A percentile compares a stretch with the other conserved stretches of the same genome.
These are phyloP conservation scores for Pseudocercospora crystallina DNA, from an alignment of 2,329 filamentous ascomycete species.

Conservation along the genomic window DNA sequence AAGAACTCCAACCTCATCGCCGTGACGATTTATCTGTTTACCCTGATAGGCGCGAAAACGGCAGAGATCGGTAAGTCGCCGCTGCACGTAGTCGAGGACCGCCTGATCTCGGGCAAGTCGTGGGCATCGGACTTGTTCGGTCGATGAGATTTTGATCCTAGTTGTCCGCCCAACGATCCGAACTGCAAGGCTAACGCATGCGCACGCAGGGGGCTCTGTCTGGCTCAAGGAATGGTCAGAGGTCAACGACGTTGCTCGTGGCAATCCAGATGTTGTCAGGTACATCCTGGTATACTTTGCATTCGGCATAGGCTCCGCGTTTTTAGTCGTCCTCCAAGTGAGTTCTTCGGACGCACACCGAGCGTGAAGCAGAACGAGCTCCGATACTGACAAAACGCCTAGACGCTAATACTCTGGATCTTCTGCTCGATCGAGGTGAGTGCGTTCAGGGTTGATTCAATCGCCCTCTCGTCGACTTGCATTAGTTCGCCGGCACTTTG, in stretches of 20 bases:
- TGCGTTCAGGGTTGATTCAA: constrained; percentile 14
- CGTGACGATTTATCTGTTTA: constrained; percentile 74
- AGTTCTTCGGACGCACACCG: neutral
- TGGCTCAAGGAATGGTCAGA: constrained; percentile 97
- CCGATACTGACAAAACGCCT: constrained; percentile 36
- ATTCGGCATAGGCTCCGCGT: constrained; percentile 83
- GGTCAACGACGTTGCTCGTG: constrained; percentile 64
- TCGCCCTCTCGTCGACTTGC: constrained; percentile 15
- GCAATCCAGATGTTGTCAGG: constrained; percentile 77
- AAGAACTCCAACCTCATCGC: constrained; percentile 88
- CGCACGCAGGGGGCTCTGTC: constrained; percentile 65
- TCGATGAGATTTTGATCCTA: constrained; percentile 9
- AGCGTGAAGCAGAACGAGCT: neutral
- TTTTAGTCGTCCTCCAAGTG: constrained; percentile 76
- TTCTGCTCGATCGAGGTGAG: constrained; percentile 96
- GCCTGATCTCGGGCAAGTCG: constrained; percentile 1
- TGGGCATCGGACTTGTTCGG: constrained; percentile 25
- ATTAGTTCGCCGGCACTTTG: constrained; percentile 10
- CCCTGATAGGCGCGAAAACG: constrained; percentile 77
- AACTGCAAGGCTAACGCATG: constrained; percentile 24
- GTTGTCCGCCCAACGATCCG: constrained; percentile 3
- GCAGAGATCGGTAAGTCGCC: constrained; percentile 68
- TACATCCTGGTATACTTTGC: constrained; percentile 96
- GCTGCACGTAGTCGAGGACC: constrained; percentile 4
- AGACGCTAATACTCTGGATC: constrained; percentile 96